Base-by-base conservation (phyloP, 2,329 filamentous ascomycete species). In the Paracoccidioides brasiliensis region DNA sequence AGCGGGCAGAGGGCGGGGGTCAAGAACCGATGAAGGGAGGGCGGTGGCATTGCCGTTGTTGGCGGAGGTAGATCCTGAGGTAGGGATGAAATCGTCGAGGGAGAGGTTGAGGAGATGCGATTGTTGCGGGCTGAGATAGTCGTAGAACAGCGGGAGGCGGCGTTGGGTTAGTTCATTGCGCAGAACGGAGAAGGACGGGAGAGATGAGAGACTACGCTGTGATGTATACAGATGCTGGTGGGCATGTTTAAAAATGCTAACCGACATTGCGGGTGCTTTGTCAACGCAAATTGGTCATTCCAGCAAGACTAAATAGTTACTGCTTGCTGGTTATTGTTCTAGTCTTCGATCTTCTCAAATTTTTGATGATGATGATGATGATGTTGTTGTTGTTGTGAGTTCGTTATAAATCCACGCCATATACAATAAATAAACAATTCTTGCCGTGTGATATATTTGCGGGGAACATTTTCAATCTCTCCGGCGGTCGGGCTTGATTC, bases 51-150 rank as follows among this genome's bases (percentile, higher is more conserved):
- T 3, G 43, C 8, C 9, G 10, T 45, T 14, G 28, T 45, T 14
- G 12, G 40, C 7, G 28, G 44, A 7, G 30, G 4, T 46, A 7
- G 30, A 3, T 38, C 15, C 57, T 58, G 61, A 60, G 30, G 59
- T 58, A 15, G 73, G 75, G 9, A 86, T 64, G 54, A 81, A 76
- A 61, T 81, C 80, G 50, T 70, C 66, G 1, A 91, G 77, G 7
- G 83, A 78, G 35, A 81, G 73, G 60, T 78, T 75, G 49, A 95
- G 78, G 48, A 88, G 80, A 69, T 83, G 76, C 0, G 83, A 84
- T 33, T 76, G 78, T 55, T 79, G 82, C 0, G 83, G 80, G 38
- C 78, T 76, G 58, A 85, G 70, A 63, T 80, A 77, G 62, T 84
- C 80, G 64, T 76, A 75, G 55, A 75, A 70, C 49, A 75, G 67